Percentiles rank a stretch among this genome's conserved stretches.
These are phyloP conservation scores for Nigrospora sphaerica DNA, from an alignment of 2,329 filamentous ascomycete genomes.

Conservation along the genomic window DNA sequence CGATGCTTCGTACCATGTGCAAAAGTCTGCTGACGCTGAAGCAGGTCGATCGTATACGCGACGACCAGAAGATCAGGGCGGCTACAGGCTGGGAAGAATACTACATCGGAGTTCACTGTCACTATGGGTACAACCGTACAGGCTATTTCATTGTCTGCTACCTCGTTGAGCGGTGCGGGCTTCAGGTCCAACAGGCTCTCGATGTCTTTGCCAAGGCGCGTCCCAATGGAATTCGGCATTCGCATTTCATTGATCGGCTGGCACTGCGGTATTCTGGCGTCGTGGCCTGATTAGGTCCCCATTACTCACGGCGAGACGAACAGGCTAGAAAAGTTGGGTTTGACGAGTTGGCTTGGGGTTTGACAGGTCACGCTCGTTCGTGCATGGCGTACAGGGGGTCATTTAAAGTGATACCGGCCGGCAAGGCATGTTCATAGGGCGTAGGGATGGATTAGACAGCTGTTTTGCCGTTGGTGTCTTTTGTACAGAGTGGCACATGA, in stretches of 20 bases:
- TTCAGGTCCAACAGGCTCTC: constrained; percentile 67
- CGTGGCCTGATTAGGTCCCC: background rate
- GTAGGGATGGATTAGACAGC: too few relatives aligned
- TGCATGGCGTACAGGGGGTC: too few relatives aligned
- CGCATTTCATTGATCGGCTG: constrained; percentile 79
- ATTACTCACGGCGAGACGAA: too few relatives aligned
- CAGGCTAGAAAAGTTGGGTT: too few relatives aligned
- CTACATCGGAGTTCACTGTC: constrained; percentile 80
- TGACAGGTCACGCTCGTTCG: too few relatives aligned
- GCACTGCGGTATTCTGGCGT: constrained; percentile 64
- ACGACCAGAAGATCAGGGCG: constrained; percentile 40
- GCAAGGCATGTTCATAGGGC: too few relatives aligned
- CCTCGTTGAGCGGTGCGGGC: constrained; percentile 74
- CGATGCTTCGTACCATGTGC: too few relatives aligned
- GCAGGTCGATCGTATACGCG: constrained; percentile 53
- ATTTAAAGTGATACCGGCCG: too few relatives aligned
- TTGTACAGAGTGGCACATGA: too few relatives aligned
- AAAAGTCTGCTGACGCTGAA: constrained; percentile 4
- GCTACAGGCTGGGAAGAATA: constrained; percentile 33
- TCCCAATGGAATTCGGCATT: constrained; percentile 80
- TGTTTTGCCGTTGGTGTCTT: too few relatives aligned
- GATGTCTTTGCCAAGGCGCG: constrained; percentile 66
- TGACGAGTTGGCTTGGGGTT: too few relatives aligned
- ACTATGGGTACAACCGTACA: constrained; percentile 93
- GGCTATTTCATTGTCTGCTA: constrained; percentile 89